Evolutionary conservation across 2,329 filamentous ascomycete species (phyloP).

Genomic region (Cadophora malorum): DNA sequence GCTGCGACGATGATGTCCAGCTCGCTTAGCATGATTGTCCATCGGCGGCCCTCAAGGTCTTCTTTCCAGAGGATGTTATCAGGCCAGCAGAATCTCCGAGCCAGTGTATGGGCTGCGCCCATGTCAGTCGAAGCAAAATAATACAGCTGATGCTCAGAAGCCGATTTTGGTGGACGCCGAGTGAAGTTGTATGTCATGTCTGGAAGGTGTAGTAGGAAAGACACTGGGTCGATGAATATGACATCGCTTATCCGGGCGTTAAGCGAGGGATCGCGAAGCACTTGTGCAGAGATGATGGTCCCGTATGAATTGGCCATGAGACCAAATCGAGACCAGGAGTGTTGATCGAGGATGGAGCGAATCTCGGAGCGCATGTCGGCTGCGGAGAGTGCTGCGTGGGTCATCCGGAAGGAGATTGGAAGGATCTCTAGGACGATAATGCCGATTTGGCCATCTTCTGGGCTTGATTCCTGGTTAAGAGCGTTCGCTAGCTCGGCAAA

Average conservation of each 20-base stretch:
- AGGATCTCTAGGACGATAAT: constrained; percentile 62
- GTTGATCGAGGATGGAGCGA: constrained; percentile 54
- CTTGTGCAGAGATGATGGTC: constrained; percentile 58
- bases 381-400: constrained; percentile 51
- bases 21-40: constrained; percentile 56
- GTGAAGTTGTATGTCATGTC: constrained; percentile 66
- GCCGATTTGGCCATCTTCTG: constrained; percentile 55
- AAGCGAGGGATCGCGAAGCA: constrained; percentile 52
- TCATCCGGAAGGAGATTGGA: constrained; percentile 61
- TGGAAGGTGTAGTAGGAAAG: constrained; percentile 62
- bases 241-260: constrained; percentile 52
- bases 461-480: constrained; percentile 14
- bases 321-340: constrained; percentile 56
- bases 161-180: constrained; percentile 47
- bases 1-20: constrained; percentile 60
- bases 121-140: constrained; percentile 64
- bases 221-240: constrained; percentile 63
- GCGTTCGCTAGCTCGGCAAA: constrained; percentile 51
- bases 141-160: constrained; percentile 62
- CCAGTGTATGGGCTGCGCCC: constrained; percentile 59
- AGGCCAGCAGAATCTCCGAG: constrained; percentile 63
- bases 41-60: constrained; percentile 49
- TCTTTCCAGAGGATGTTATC: constrained; percentile 65
- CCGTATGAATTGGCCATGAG: constrained; percentile 58
- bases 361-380: constrained; percentile 58